A percentile compares a stretch with the other conserved stretches of the same genome.
Evolutionary conservation across 768 basidiomycete genomes (phyloP).

Genomic region (Fomitopsis serialis): DNA sequence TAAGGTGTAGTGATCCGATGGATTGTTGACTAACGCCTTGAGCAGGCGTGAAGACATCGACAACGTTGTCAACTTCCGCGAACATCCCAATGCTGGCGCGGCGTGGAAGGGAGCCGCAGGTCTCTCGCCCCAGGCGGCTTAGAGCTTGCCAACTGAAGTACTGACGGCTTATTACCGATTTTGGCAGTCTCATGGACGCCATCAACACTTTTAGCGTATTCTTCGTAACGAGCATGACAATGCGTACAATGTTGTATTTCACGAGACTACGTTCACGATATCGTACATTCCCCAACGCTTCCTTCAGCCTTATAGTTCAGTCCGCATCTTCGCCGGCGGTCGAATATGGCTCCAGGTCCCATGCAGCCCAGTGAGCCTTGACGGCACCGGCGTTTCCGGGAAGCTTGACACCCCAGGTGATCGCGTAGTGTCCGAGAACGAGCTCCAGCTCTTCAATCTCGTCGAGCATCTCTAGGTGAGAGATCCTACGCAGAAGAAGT

Average conservation of each 20-base stretch:
- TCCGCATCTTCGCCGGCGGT: background rate
- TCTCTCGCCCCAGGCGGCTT: background rate
- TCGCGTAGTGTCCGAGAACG: slow-evolving; percentile 83
- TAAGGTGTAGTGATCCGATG: background rate
- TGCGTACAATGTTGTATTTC: no score
- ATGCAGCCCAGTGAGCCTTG: slow-evolving; percentile 12
- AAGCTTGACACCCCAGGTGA: slow-evolving; percentile 62
- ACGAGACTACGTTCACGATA: no score
- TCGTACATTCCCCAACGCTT: no score
- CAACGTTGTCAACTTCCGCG: background rate
- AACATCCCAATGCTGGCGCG: background rate
- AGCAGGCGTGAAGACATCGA: background rate
- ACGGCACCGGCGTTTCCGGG: slow-evolving; percentile 1
- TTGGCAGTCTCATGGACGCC: no score
- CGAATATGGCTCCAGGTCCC: slow-evolving; percentile 8
- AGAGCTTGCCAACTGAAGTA: no score
- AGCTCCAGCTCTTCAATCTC: slow-evolving; percentile 94
- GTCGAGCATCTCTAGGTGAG: slow-evolving; percentile 81
- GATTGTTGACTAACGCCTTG: background rate
- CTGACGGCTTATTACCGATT: no score
- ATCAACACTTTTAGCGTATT: no score
- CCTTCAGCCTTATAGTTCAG: background rate
- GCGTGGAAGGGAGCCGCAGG: background rate
- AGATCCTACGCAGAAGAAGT: slow-evolving; percentile 45
- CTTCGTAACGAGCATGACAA: no score